These are phyloP conservation scores for Massariosphaeria phaeospora DNA, from an alignment of 495 filamentous ascomycete genomes.

Conservation along the genomic window DNA sequence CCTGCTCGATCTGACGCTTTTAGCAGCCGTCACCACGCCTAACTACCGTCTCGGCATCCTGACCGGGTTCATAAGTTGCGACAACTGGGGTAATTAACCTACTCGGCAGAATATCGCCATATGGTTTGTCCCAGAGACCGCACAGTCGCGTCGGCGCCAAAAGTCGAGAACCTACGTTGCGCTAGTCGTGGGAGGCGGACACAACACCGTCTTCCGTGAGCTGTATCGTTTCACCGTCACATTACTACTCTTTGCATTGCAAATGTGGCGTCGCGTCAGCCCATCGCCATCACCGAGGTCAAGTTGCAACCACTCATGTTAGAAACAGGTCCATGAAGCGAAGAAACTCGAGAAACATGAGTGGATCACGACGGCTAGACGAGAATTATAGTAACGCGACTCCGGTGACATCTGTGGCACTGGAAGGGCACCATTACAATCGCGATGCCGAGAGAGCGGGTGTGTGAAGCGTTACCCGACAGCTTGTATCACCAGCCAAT, in stretches of 20 bases:
- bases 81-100: neutral
- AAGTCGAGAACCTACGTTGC: neutral
- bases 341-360: neutral
- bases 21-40: slow-evolving; percentile 1
- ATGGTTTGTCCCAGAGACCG: neutral
- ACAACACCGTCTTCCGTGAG: neutral
- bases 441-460: neutral
- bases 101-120: neutral
- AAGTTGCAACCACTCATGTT: neutral
- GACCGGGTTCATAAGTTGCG: neutral
- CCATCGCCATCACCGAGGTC: neutral
- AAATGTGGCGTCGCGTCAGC: slow-evolving; percentile 2
- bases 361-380: neutral
- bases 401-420: slow-evolving; percentile 13
- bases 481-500: neutral
- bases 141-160: neutral
- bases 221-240: slow-evolving; percentile 6
- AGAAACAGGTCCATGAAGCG: neutral
- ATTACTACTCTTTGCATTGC: slow-evolving; percentile 2
- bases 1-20: neutral
- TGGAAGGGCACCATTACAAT: neutral
- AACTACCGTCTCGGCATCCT: slow-evolving; percentile 10
- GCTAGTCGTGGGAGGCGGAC: neutral
- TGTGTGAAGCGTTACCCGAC: slow-evolving; percentile 16
- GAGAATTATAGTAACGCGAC: slow-evolving; percentile 16